Evolutionary conservation across 495 filamentous ascomycete genomes (phyloP).

Genomic region (Penicillium arizonense): DNA sequence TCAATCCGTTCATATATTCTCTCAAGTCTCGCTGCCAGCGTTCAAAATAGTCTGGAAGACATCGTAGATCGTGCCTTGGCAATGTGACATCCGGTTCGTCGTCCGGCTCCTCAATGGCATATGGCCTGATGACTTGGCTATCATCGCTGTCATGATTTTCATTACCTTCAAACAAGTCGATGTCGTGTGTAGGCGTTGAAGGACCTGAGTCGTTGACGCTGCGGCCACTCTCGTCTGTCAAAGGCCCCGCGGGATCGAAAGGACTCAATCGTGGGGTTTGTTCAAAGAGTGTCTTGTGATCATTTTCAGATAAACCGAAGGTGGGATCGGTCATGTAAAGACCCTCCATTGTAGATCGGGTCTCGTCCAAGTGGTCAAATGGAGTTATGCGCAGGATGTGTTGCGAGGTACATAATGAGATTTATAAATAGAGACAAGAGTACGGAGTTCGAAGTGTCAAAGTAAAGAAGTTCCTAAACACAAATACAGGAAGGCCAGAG

Average conservation of each 20-base stretch:
- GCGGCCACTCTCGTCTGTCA: conserved; percentile 12
- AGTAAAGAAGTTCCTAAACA: no score
- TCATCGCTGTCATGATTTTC: background rate
- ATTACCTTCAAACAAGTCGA: conserved; percentile 2
- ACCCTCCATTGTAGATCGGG: no score
- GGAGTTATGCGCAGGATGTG: no score
- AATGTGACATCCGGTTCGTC: conserved; percentile 23
- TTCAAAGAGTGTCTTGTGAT: background rate
- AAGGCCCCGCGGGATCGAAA: background rate
- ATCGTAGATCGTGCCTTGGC: conserved; percentile 6
- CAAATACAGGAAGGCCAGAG: no score
- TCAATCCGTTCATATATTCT: conserved; percentile 30
- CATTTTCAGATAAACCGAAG: background rate
- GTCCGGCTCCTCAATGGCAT: conserved; percentile 45
- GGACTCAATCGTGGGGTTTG: background rate
- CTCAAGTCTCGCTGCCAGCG: conserved; percentile 36
- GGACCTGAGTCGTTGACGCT: conserved; percentile 17
- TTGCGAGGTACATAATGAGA: no score
- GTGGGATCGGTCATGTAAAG: no score
- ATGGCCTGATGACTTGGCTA: conserved; percentile 31
- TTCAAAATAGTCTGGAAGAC: conserved; percentile 21
- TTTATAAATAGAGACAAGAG: no score
- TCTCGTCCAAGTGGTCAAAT: no score
- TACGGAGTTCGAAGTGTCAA: no score
- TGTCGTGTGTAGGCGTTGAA: conserved; percentile 9